Base-by-base conservation (phyloP, 2,329 filamentous ascomycete species). In the Cordyceps militaris region DNA sequence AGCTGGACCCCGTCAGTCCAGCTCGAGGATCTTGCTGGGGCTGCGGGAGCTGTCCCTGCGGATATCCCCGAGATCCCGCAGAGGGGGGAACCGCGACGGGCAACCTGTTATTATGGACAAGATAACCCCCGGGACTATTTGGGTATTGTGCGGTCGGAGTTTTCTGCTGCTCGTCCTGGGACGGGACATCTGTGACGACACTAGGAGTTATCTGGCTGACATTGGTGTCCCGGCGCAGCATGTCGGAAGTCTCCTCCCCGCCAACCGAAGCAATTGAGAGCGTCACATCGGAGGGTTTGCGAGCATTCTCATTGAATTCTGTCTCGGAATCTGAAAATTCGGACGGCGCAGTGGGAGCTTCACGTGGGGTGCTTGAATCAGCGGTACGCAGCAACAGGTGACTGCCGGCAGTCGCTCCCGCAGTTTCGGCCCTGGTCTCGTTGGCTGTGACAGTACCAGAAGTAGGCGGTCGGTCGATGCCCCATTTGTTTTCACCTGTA, bases 261-360 rank as follows among this genome's bases (percentile, higher is more conserved):
- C n/a, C 23, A 13, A 11, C 19, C 26, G 51, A 44, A 19, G 30
- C 19, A 10, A 46, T 14, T 4, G 51, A 54, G 3, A 32, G 23
- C 26, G 53, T 30, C 19, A 56, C 53, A 28, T 47, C 53, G 6
- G 53, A 40, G 14, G 42, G 53, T 3, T 56, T 47, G 42, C 43
- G 53, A 23, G 43, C 19, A 32, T 48, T 28, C 21, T 38, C 43
- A 4, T 23, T 6, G 6, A 28, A 3, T 4, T 48, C 53, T 9
- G 53, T 56, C 13, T 56, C 53, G 3, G 43, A 48, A 23, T 56
- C 53, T 13, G 53, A 48, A 0, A 56, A 30, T 14, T 56, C 53
- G 16, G 53, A 56, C 19, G 32, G 53, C 8, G 53, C 43, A 16
- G 26, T 9, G 23, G 24, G 24, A 16, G 21, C 16, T 24, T 43